Evolutionary conservation across 331 rosid genomes (phyloP).

Genomic region (Pyracantha coccinea): DNA sequence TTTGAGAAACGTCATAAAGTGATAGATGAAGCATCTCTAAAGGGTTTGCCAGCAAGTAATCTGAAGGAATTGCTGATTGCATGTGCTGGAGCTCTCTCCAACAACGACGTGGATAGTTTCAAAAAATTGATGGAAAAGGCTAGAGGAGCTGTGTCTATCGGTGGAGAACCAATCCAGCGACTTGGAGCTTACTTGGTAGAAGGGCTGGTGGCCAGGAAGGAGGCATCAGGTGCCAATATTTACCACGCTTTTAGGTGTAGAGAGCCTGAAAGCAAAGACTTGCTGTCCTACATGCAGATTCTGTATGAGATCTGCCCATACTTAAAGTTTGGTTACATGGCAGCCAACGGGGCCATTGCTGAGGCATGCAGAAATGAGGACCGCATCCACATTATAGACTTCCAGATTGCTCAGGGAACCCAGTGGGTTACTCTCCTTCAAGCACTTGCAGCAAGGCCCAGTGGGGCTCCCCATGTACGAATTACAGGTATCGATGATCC

Average conservation of each 20-base stretch:
- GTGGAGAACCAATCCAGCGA: constrained; percentile 83
- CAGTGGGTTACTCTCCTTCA: constrained; percentile 97
- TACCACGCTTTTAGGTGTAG: constrained; percentile 71
- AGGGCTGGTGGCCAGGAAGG: constrained; percentile 89
- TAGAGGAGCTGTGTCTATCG: constrained; percentile 56
- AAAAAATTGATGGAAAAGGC: constrained; percentile 52
- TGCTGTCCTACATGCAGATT: constrained; percentile 80
- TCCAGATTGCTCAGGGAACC: constrained; percentile 85
- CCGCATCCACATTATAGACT: constrained; percentile 81
- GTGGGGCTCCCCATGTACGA: constrained; percentile 80
- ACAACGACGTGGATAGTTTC: constrained; percentile 39
- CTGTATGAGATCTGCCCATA: constrained; percentile 90
- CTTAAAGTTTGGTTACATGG: constrained; percentile 96
- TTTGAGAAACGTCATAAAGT: constrained; percentile 52
- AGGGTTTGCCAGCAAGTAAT: constrained; percentile 32
- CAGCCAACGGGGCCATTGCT: constrained; percentile 97
- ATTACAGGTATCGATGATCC: constrained; percentile 97
- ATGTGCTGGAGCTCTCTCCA: constrained; percentile 69
- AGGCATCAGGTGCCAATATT: constrained; percentile 69
- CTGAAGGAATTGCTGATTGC: constrained; percentile 69
- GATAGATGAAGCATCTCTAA: constrained; percentile 42
- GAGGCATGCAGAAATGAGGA: constrained; percentile 87
- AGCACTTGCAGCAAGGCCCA: constrained; percentile 91
- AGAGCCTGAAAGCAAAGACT: constrained; percentile 81
- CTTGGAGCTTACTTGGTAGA: constrained; percentile 96